Percentiles rank a stretch among this genome's conserved stretches.
phyloP scores from a whole-genome alignment of 805 yeast genomes.

The Wickerhamia fluorescens region DNA sequence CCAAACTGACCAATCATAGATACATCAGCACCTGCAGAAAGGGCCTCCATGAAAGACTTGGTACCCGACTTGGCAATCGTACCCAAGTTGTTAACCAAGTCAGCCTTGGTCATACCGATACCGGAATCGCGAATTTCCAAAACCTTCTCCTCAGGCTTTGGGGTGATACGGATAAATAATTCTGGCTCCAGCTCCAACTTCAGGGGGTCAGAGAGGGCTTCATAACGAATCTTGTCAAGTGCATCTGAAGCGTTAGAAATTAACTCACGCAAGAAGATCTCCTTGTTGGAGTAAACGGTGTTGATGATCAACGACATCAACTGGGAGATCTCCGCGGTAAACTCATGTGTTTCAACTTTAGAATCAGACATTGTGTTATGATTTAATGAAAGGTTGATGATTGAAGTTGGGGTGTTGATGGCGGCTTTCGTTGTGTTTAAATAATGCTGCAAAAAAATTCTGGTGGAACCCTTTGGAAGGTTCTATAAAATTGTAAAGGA shows the following conservation, averaged over 20 bases:
- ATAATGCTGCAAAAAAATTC: no score
- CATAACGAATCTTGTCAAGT: slow-evolving; percentile 95
- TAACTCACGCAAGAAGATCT: slow-evolving; percentile 97
- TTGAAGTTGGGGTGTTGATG: no score
- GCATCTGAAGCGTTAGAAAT: slow-evolving; percentile 99
- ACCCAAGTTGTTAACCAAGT: slow-evolving; percentile 97
- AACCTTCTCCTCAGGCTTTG: slow-evolving; percentile 88
- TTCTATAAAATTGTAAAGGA: no score
- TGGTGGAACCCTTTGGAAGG: no score
- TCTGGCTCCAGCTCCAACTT: slow-evolving; percentile 93
- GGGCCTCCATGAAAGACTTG: slow-evolving; percentile 98
- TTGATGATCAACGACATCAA: slow-evolving; percentile 99
- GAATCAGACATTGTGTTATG: slow-evolving; percentile 46
- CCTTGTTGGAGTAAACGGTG: slow-evolving; percentile 99
- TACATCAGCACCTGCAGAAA: slow-evolving; percentile 98
- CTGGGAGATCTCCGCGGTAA: slow-evolving; percentile 99
- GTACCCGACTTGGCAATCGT: slow-evolving; percentile 99
- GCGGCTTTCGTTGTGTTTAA: no score
- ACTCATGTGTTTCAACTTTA: slow-evolving; percentile 79
- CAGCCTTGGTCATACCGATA: slow-evolving; percentile 99
- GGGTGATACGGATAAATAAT: slow-evolving; percentile 94
- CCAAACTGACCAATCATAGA: slow-evolving; percentile 99
- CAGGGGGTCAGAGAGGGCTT: slow-evolving; percentile 87
- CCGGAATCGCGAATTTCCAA: slow-evolving; percentile 98
- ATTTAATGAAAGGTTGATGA: no score